Base-by-base conservation (phyloP, 371 early-diverging fungal genomes). In the Rhizopus delemar region DNA sequence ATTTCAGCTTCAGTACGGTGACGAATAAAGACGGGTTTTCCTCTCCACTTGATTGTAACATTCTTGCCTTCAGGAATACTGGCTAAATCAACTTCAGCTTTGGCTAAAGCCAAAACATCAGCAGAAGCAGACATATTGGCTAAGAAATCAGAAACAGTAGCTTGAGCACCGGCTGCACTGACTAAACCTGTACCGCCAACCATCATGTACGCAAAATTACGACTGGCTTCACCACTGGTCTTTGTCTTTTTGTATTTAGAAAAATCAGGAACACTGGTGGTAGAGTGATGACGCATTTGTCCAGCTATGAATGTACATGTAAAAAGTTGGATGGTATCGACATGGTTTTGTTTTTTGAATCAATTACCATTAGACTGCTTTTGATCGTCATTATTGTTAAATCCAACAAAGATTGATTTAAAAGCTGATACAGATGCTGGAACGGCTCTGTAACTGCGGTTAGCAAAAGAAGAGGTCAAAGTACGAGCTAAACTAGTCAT, bases 21-120 rank as follows among this genome's bases (percentile, higher is more conserved):
- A 73, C 96, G 90, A 64, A 97, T 90, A 73, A 96, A 94, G 57
- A 97, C 90, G 60, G 97, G 97, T 87, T 97, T 97, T 75, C 97
- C 97, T 62, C 96, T 87, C 97, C 97, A 97, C 86, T 96, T 97
- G 80, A 97, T 81, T 41, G 92, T 89, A 56, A 95, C 88, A 63
- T 95, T 95, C 84, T 92, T 94, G 55, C 96, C 97, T 67, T 94
- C 93, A 33, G 97, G 97, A 71, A 97, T 93, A 46, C 88, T 68
- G 66, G 76, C 80, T 68, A 94, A 78, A 59, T 94, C 93, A 22
- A 97, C 90, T 83, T 97, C 97, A 35, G 92, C 92, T 87, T 94
- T 95, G 68, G 96, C 94, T 80, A 96, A 77, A 54, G 97, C 97
- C 73, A 97, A 81, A 28, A 95, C 95, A 85, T 96, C 96, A 51